Evolutionary conservation across 306 rosid genomes (phyloP).

Genomic region (Fagus crenata): DNA sequence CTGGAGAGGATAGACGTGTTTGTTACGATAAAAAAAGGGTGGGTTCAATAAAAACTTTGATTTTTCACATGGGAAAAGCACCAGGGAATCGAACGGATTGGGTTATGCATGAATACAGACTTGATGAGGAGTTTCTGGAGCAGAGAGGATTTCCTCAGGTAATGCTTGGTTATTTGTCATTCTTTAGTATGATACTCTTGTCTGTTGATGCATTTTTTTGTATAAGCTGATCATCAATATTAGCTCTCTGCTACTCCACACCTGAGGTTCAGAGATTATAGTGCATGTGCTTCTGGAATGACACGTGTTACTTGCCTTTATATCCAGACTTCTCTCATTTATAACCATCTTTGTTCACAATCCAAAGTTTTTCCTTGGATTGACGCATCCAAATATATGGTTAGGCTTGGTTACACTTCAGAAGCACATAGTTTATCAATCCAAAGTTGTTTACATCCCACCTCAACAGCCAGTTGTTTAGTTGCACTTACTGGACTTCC

Average conservation of each 20-base stretch:
- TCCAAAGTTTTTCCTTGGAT: too few species aligned
- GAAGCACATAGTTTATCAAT: too few species aligned
- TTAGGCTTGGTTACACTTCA: too few species aligned
- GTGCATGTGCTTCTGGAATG: not conserved
- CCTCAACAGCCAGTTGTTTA: too few species aligned
- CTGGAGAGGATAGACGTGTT: slow-evolving; percentile 61
- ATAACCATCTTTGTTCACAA: not conserved
- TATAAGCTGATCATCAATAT: too few species aligned
- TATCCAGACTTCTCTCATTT: not conserved
- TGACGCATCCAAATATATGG: too few species aligned
- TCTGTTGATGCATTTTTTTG: too few species aligned
- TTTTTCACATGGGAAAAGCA: too few species aligned
- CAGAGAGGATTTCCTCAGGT: slow-evolving; percentile 51
- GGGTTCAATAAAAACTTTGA: slow-evolving; percentile 34
- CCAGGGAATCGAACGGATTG: too few species aligned
- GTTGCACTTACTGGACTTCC: not conserved
- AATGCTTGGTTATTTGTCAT: slow-evolving; percentile 9
- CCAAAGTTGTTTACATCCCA: not conserved
- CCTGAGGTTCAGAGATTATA: not conserved
- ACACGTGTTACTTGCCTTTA: not conserved
- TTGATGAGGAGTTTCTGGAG: slow-evolving; percentile 42
- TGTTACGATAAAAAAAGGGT: slow-evolving; percentile 31
- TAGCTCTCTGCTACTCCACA: too few species aligned
- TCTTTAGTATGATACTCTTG: not conserved
- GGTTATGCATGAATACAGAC: slow-evolving; percentile 51